Conservation (phyloP, 257 asterid species). For the Solanum ossicruentum region DNA sequence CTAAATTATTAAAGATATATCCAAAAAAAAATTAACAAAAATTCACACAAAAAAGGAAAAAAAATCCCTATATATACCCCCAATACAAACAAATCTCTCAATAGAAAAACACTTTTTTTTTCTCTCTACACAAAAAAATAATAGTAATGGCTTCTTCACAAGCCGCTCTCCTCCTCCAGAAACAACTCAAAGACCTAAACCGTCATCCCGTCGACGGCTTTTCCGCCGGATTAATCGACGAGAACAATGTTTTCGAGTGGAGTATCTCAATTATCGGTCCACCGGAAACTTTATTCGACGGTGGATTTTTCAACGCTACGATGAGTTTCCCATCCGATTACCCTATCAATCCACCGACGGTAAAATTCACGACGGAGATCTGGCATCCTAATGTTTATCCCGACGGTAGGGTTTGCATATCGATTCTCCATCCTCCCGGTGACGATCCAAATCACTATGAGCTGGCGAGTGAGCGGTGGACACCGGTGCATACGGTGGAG, state of each 20-base stretch:
- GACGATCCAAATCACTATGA: constrained; percentile 96
- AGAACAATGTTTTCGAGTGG: constrained; percentile 82
- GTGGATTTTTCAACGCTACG: constrained; percentile 94
- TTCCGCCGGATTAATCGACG: constrained; percentile 90
- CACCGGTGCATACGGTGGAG: constrained; percentile 99
- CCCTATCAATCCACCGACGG: constrained; percentile 88
- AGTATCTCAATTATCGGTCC: constrained; percentile 91
- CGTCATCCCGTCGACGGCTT: constrained; percentile 87
- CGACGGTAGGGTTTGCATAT: constrained; percentile 93
- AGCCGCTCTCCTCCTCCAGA: constrained; percentile 85
- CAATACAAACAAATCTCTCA: background rate
- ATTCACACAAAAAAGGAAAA: background rate
- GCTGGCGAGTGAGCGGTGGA: constrained; percentile 98
- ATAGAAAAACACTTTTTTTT: background rate
- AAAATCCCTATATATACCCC: background rate
- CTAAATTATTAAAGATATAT: background rate
- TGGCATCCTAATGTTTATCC: constrained; percentile 97
- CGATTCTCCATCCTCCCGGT: constrained; percentile 98
- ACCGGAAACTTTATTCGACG: constrained; percentile 86
- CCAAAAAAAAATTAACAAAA: background rate
- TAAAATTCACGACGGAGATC: constrained; percentile 79
- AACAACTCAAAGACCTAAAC: constrained; percentile 86
- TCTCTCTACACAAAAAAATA: background rate
- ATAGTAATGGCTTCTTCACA: constrained; percentile 42
- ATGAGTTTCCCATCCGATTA: constrained; percentile 89